These are phyloP conservation scores for Chaetothyriales sp. DNA, from an alignment of 2,329 filamentous ascomycete genomes.

Conservation along the genomic window DNA sequence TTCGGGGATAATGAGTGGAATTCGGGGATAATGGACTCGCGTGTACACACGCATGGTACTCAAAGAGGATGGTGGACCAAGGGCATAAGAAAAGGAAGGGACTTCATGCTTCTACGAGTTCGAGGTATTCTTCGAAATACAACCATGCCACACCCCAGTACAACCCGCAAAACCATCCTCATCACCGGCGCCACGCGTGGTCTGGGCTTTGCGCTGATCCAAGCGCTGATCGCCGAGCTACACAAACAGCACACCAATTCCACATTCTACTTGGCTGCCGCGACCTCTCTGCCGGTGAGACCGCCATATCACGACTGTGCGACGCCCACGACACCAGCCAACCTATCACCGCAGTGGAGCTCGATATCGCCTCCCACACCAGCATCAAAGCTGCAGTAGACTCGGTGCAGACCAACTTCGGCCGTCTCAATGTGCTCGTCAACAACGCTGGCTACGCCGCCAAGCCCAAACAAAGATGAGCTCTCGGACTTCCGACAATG, in stretches of 20 bases:
- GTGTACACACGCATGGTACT: too few species aligned
- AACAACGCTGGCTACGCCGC: conserved; percentile 3
- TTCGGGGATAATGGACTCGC: too few species aligned
- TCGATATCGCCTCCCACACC: conserved; percentile 2
- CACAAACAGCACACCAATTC: neutral
- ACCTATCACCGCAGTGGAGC: neutral
- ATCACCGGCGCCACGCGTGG: conserved; percentile 8
- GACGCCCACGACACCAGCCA: neutral
- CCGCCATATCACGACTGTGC: neutral
- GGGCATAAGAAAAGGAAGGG: too few species aligned
- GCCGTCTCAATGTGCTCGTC: conserved; percentile 1
- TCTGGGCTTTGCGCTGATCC: conserved; percentile 7
- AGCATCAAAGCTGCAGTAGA: conserved; percentile 1
- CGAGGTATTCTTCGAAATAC: too few species aligned
- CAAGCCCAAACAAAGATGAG: neutral
- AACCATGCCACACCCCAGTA: too few species aligned
- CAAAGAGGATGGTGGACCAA: too few species aligned
- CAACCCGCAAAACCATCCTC: conserved; percentile 1
- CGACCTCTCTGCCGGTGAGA: too few species aligned
- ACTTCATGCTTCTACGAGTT: too few species aligned
- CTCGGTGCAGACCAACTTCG: neutral
- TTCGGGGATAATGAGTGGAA: too few species aligned
- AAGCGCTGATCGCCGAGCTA: conserved; percentile 1
- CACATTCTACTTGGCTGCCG: conserved; percentile 3
- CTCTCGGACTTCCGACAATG: conserved; percentile 3